Evolutionary conservation across 495 filamentous ascomycete species (phyloP).

Genomic region (Penicillium goetzii): DNA sequence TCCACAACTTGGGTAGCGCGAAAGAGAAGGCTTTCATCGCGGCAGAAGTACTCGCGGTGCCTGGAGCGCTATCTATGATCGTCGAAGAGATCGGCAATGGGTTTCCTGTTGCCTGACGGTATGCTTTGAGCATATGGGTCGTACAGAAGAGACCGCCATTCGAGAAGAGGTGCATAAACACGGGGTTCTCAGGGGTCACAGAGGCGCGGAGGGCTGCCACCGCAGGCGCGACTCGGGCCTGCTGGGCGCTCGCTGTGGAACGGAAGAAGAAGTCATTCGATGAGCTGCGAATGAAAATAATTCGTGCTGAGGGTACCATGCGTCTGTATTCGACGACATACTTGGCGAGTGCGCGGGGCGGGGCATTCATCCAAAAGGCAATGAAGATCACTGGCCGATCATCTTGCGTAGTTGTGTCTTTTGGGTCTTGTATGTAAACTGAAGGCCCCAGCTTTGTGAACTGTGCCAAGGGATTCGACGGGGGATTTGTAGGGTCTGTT

Average conservation of each 20-base stretch:
- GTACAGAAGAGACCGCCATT: constrained; percentile 46
- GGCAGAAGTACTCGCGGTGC: constrained; percentile 33
- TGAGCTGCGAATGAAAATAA: constrained; percentile 44
- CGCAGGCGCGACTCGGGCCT: constrained; percentile 41
- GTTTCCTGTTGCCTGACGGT: constrained; percentile 34
- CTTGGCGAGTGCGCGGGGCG: constrained; percentile 41
- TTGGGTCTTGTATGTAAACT: constrained; percentile 40
- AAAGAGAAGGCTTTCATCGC: constrained; percentile 43
- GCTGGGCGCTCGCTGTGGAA: constrained; percentile 31
- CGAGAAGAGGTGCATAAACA: constrained; percentile 50
- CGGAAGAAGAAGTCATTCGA: constrained; percentile 44
- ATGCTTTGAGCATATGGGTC: constrained; percentile 39
- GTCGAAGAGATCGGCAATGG: constrained; percentile 41
- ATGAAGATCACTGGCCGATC: constrained; percentile 36
- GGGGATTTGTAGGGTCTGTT: constrained; percentile 6
- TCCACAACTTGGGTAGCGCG: constrained; percentile 38
- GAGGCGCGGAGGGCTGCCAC: constrained; percentile 38
- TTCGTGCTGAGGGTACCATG: constrained; percentile 42
- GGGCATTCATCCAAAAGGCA: constrained; percentile 52
- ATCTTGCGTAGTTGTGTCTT: constrained; percentile 8
- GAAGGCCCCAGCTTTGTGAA: constrained; percentile 41
- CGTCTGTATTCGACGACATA: constrained; percentile 43
- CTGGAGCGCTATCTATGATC: constrained; percentile 50
- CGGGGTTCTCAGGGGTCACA: constrained; percentile 29
- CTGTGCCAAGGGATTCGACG: constrained; percentile 19